Percentiles rank a stretch among this genome's conserved stretches.
phyloP scores from a whole-genome alignment of 495 filamentous ascomycete genomes.

The Aspergillus bertholletiae region DNA sequence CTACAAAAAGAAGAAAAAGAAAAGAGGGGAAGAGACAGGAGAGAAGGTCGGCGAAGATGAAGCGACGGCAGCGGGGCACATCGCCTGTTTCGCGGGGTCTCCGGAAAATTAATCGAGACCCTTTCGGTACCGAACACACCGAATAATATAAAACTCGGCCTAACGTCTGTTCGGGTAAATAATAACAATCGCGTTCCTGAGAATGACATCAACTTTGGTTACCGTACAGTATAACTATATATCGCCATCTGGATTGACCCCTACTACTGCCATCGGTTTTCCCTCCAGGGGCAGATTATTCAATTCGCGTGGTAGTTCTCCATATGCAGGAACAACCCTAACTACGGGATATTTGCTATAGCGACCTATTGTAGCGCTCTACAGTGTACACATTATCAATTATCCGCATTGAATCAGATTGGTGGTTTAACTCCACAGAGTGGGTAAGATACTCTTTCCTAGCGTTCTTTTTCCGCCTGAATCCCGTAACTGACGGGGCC shows the following conservation, averaged over 20 bases:
- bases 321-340: background rate
- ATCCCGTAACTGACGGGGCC: background rate
- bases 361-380: background rate
- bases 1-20: background rate
- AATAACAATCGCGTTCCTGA: background rate
- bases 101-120: constrained; percentile 8
- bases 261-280: too few species aligned
- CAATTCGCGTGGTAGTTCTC: background rate
- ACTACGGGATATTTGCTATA: background rate
- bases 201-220: background rate
- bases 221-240: background rate
- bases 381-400: background rate
- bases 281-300: background rate
- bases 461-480: background rate
- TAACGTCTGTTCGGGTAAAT: background rate
- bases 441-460: background rate
- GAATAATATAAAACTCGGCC: background rate
- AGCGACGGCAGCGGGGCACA: constrained; percentile 2
- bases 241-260: too few species aligned
- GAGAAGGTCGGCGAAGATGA: constrained; percentile 5
- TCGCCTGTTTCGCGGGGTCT: constrained; percentile 16
- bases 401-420: background rate
- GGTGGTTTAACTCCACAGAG: background rate
- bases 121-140: background rate
- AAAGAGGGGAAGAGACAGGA: background rate